Evolutionary conservation across 1,139 yeast genomes (phyloP), one percentile per base, ranked within the genome.

Genomic region (Hansenula lynferdii): DNA sequence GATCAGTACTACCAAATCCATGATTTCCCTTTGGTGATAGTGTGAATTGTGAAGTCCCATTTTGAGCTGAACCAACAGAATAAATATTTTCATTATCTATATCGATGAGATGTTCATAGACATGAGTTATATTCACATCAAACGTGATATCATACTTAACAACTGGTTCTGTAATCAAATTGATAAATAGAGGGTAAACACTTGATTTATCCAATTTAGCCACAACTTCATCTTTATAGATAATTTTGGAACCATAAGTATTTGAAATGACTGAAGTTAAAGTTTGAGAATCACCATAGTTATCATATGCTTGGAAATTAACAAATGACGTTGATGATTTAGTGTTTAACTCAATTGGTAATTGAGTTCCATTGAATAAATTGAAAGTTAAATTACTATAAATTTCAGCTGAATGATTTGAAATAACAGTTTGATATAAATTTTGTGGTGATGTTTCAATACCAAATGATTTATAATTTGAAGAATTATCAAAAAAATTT

Each of bases 41-140:
- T 2, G 66, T 59, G 47, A 62, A 77, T 6, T 47, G 47, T 0
- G 84, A 75, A 1, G 75, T 64, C 25, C 84, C 85, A 42, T 62
- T 61, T 47, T 69, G 72, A 21, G 42, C 45, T 3, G 63, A 56
- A 22, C 50, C 51, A 16, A 65, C 47, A 20, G 59, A 54, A 26
- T 37, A 44, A 2, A 47, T 50, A n/a, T 48, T 50, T 17, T 31
- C 41, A 1, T 34, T 50, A 22, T 46, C 31, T 9, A 51, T 38
- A 3, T 19, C 24, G 4, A 48, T 42, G 6, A 37, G 37, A 2
- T 54, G 39, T 1, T 47, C 50, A 29, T 49, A 49, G 1, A 48
- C 48, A 14, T 42, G 39, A 1, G 54, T 49, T 16, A 51, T 42
- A 16, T 47, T 39, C 2, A 49, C 49, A 19, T 43, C 30, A 19